These are phyloP conservation scores for Neurospora hispaniola DNA, from an alignment of 495 filamentous ascomycete species.

Conservation along the genomic window DNA sequence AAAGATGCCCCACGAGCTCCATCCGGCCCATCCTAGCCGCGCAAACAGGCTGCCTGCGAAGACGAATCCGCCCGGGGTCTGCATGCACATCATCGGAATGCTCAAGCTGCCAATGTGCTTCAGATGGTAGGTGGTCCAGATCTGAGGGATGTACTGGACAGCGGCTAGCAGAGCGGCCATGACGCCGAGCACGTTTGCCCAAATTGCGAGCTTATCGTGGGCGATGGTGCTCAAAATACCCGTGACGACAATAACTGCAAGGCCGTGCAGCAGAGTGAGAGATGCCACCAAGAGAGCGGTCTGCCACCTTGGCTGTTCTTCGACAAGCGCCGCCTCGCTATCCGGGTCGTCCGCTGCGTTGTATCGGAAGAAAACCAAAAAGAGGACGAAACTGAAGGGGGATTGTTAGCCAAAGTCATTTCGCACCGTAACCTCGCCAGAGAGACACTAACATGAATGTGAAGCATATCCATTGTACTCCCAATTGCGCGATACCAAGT, in stretches of 20 bases:
- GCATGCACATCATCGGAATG: constrained; percentile 97
- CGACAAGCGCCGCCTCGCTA: constrained; percentile 15
- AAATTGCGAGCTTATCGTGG: constrained; percentile 51
- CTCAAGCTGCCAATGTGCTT: constrained; percentile 80
- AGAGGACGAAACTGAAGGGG: constrained; percentile 61
- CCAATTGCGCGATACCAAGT: constrained; percentile 82
- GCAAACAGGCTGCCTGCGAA: constrained; percentile 79
- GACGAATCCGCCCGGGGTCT: constrained; percentile 83
- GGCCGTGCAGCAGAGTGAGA: constrained; percentile 59
- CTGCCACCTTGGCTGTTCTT: constrained; percentile 50
- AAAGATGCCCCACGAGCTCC: constrained; percentile 92
- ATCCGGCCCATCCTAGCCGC: constrained; percentile 69
- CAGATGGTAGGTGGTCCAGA: constrained; percentile 77
- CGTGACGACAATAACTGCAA: constrained; percentile 55
- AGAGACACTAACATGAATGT: constrained; percentile 63
- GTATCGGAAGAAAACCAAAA: constrained; percentile 71
- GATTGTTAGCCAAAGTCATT: neutral
- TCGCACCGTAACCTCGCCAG: neutral
- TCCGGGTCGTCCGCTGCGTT: constrained; percentile 42
- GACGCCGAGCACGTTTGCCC: constrained; percentile 78
- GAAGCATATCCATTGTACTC: constrained; percentile 85
- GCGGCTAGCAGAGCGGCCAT: constrained; percentile 66
- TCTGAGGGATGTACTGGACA: constrained; percentile 90
- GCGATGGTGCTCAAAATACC: constrained; percentile 46
- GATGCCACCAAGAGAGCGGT: constrained; percentile 64